Percentiles rank a stretch among this genome's conserved stretches.
Evolutionary conservation across 2,329 filamentous ascomycete genomes (phyloP).

Genomic region (Colletotrichum destructivum): DNA sequence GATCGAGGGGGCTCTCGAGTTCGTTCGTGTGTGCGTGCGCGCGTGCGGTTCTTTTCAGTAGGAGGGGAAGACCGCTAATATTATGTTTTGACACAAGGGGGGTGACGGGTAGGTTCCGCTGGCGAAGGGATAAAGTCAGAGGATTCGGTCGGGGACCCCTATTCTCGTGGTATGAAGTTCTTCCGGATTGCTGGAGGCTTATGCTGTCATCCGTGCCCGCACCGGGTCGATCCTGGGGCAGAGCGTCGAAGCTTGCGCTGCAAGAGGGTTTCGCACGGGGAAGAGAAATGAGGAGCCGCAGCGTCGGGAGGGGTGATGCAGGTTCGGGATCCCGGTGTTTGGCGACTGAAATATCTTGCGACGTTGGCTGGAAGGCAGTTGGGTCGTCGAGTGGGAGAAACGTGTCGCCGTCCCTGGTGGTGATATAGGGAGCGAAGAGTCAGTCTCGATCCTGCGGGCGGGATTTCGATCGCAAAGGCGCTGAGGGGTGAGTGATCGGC

Average conservation of each 20-base stretch:
- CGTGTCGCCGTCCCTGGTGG: slow-evolving; percentile 17
- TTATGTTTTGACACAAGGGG: slow-evolving; percentile 29
- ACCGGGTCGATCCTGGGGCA: slow-evolving; percentile 35
- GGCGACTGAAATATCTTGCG: not conserved
- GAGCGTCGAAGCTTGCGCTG: slow-evolving; percentile 28
- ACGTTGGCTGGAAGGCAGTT: not conserved
- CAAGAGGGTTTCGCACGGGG: slow-evolving; percentile 35
- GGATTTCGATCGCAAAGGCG: slow-evolving; percentile 32
- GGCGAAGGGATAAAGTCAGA: slow-evolving; percentile 24
- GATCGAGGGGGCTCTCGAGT: not conserved
- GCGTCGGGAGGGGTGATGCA: not conserved
- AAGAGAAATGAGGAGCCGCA: slow-evolving; percentile 23
- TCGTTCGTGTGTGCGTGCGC: not conserved
- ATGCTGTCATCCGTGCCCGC: slow-evolving; percentile 41
- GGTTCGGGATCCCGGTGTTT: slow-evolving; percentile 3
- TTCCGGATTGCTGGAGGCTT: slow-evolving; percentile 32
- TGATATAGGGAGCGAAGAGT: slow-evolving; percentile 19
- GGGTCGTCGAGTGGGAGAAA: not conserved
- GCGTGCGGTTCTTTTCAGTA: not conserved
- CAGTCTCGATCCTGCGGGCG: slow-evolving; percentile 28
- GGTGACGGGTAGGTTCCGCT: slow-evolving; percentile 20
- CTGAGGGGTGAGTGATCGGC: slow-evolving; percentile 10
- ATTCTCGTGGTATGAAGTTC: slow-evolving; percentile 24
- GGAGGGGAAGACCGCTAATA: not conserved
- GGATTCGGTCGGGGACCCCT: slow-evolving; percentile 34